These are phyloP conservation scores for Ampelomyces quisqualis DNA, from an alignment of 2,329 filamentous ascomycete species.

Conservation along the genomic window DNA sequence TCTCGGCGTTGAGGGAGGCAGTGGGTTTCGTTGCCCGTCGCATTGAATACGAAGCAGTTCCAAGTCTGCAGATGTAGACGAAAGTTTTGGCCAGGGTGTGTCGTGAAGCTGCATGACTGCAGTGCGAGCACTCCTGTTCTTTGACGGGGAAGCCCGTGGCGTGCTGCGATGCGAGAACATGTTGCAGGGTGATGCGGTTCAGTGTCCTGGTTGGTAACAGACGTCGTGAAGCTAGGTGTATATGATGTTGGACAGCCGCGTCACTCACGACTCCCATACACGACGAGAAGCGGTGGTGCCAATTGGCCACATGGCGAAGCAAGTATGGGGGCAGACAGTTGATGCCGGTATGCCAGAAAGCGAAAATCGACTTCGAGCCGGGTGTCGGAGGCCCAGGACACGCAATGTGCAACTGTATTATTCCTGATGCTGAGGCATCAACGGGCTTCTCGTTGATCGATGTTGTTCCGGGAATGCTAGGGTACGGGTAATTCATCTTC, in stretches of 20 bases:
- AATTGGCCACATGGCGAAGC: constrained; percentile 56
- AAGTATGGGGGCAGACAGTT: constrained; percentile 54
- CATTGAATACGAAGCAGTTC: background rate
- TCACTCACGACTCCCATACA: too few species aligned
- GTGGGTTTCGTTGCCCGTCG: constrained; percentile 2
- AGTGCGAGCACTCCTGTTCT: too few species aligned
- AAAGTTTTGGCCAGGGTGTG: too few species aligned
- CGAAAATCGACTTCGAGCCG: constrained; percentile 58
- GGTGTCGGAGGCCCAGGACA: constrained; percentile 4
- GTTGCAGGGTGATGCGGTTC: too few species aligned
- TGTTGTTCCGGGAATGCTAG: constrained; percentile 14
- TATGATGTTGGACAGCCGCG: constrained; percentile 53
- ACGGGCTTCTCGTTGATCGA: constrained; percentile 3
- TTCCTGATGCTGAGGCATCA: background rate
- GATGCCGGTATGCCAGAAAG: constrained; percentile 60
- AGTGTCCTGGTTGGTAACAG: too few species aligned
- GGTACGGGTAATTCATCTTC: too few species aligned
- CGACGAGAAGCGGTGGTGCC: constrained; percentile 55
- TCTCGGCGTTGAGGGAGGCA: constrained; percentile 22
- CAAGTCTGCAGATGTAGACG: too few species aligned
- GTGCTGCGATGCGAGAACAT: too few species aligned
- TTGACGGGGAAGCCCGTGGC: too few species aligned
- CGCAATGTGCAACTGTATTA: constrained; percentile 4
- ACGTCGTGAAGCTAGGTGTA: too few species aligned
- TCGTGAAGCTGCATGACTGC: too few species aligned